Evolutionary conservation across 176 grass and related monocot genomes (phyloP), one percentile per base, ranked within the genome.

Genomic region (Neostapfia colusana): DNA sequence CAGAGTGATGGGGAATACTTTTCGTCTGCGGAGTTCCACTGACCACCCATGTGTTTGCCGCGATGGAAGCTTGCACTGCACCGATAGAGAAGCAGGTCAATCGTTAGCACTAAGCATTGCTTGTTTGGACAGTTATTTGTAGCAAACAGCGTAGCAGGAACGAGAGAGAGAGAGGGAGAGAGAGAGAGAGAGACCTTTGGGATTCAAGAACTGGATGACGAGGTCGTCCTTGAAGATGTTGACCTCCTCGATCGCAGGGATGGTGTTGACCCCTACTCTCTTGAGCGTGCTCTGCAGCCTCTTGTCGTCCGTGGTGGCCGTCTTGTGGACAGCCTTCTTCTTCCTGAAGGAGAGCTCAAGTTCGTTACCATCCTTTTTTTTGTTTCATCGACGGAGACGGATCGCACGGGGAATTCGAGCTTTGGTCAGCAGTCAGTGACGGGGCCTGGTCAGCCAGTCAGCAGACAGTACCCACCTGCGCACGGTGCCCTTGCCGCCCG

Each of bases 251-350:
- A 98, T 98, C 38, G 95, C 95, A 1, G 95, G 91, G 57, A 98
- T 98, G 56, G 95, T 70, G 75, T 94, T 98, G 73, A 98, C 95
- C 10, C 95, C 95, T 64, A 98, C 84, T 89, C 95, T 98, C 85
- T 94, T 98, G 72, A 94, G 81, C 70, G 91, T 98, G 86, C 89
- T 92, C 87, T 98, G 95, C 27, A 98, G 91, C 82, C 82, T 87
- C 79, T 98, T 98, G 76, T 98, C 95, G 54, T 98, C 95, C 8
- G 95, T 94, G 2, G 87, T 92, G 2, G 79, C 73, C 50, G 91
- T 94, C 85, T 98, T 98, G 74, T 98, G 95, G 70, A 98, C 82
- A 24, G 91, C 84, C 87, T 98, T 98, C 95, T 98, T 98, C 95
- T 94, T 98, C 89, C 95, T 97, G 34, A 53, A n/a, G 18, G 56